These are phyloP conservation scores for Fusarium sp. DNA, from an alignment of 2,329 filamentous ascomycete species.

Conservation along the genomic window DNA sequence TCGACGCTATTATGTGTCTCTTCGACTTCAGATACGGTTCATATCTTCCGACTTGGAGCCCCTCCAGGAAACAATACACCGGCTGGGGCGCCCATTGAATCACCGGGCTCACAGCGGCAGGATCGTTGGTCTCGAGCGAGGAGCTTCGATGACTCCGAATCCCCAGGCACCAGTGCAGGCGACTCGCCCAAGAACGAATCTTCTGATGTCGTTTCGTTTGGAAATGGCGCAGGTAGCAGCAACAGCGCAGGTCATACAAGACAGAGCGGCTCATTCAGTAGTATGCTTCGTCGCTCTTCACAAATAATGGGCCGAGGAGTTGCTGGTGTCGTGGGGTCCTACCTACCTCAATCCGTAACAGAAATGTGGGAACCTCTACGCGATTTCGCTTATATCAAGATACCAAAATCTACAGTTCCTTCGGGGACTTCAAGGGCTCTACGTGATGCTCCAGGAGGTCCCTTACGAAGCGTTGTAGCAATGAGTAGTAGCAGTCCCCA, in stretches of 20 bases:
- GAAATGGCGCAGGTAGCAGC: constrained; percentile 42
- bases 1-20: constrained; percentile 95
- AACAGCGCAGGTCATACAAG: constrained; percentile 53
- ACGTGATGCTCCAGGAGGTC: constrained; percentile 53
- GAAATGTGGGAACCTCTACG: constrained; percentile 97
- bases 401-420: constrained; percentile 69
- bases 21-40: constrained; percentile 94
- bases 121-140: constrained; percentile 65
- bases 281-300: constrained; percentile 91
- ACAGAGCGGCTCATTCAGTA: constrained; percentile 83
- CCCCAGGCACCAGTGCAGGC: constrained; percentile 56
- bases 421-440: constrained; percentile 35
- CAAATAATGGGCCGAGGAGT: constrained; percentile 92
- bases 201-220: constrained; percentile 50
- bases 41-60: constrained; percentile 85
- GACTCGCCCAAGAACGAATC: constrained; percentile 65
- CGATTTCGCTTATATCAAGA: constrained; percentile 96
- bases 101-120: constrained; percentile 54
- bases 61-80: constrained; percentile 55
- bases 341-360: constrained; percentile 90
- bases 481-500: constrained; percentile 96
- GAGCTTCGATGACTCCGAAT: constrained; percentile 60
- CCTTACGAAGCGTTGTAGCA: constrained; percentile 90
- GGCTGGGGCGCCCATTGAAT: constrained; percentile 50
- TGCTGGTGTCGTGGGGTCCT: constrained; percentile 88